A percentile compares a stretch with the other conserved stretches of the same genome.
phyloP scores from a whole-genome alignment of 768 basidiomycete species.

The Phanerochaete sordida region DNA sequence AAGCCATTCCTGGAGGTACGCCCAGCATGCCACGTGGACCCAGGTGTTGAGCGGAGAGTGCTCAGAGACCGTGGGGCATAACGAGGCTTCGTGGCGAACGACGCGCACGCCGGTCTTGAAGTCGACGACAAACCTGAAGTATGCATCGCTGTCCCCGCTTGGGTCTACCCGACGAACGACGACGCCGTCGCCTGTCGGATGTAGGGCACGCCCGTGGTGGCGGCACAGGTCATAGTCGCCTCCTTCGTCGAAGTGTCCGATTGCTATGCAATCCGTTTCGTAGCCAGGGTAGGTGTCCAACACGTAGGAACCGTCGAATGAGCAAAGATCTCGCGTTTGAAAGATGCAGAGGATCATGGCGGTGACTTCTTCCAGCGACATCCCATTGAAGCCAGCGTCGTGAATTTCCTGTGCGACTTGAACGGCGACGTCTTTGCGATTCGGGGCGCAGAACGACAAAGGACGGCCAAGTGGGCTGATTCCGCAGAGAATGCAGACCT shows the following conservation, averaged over 20 bases:
- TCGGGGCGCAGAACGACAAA: neutral
- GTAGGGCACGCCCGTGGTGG: neutral
- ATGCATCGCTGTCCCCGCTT: neutral
- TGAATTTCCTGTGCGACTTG: neutral
- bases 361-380: neutral
- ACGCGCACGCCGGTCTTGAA: neutral
- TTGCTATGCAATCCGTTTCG: neutral
- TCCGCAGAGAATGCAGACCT: neutral
- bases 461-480: neutral
- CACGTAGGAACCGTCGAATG: neutral
- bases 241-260: neutral
- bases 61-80: neutral
- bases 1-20: neutral
- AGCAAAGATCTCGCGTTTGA: neutral
- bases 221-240: neutral
- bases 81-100: neutral
- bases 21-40: neutral
- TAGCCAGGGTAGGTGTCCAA: neutral
- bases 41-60: neutral
- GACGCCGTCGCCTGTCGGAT: neutral
- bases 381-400: neutral
- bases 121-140: neutral
- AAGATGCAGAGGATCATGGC: neutral
- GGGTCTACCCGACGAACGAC: neutral
- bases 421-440: neutral